phyloP scores from a whole-genome alignment of 108 stramenopile species.

The Cafeteria roenbergensis region DNA sequence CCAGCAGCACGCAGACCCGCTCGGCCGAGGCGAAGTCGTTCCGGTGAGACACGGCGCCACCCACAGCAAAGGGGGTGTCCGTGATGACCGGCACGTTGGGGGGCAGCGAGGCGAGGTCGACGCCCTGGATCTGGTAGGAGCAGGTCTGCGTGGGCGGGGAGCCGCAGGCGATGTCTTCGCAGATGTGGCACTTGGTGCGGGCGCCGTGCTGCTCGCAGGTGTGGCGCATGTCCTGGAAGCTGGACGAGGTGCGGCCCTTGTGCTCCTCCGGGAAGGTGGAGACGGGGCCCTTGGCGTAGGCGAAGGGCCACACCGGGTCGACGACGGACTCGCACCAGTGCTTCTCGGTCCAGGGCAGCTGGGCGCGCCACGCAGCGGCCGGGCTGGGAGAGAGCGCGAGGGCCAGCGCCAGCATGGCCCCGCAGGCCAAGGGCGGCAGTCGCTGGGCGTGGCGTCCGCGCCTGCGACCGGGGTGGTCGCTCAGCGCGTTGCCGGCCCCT shows the following conservation, averaged over 20 bases:
- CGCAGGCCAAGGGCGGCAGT: no score
- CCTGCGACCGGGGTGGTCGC: no score
- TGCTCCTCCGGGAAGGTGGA: slow-evolving; percentile 54
- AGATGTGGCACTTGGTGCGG: slow-evolving; percentile 58
- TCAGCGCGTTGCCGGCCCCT: no score
- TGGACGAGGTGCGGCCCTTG: slow-evolving; percentile 53
- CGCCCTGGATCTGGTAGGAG: slow-evolving; percentile 61
- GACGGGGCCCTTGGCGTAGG: slow-evolving; percentile 53
- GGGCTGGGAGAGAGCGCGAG: background rate
- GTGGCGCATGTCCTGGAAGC: slow-evolving; percentile 59
- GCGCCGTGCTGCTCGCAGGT: slow-evolving; percentile 49
- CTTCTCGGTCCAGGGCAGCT: slow-evolving; percentile 44
- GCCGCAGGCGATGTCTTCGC: slow-evolving; percentile 59
- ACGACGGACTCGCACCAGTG: slow-evolving; percentile 46
- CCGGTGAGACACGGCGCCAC: slow-evolving; percentile 44
- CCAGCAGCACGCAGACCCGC: slow-evolving; percentile 58
- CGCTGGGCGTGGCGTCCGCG: no score
- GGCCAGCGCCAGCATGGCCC: background rate
- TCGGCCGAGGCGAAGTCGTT: slow-evolving; percentile 52
- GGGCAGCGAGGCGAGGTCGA: slow-evolving; percentile 27
- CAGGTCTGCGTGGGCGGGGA: slow-evolving; percentile 21
- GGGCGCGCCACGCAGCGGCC: slow-evolving; percentile 36
- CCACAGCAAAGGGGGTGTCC: slow-evolving; percentile 67
- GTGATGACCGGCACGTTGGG: slow-evolving; percentile 50
- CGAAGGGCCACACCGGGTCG: slow-evolving; percentile 58